A percentile compares a stretch with the other conserved stretches of the same genome.
These are phyloP conservation scores for Vaccinium macrocarpon DNA, from an alignment of 148 eudicot species.

Conservation along the genomic window DNA sequence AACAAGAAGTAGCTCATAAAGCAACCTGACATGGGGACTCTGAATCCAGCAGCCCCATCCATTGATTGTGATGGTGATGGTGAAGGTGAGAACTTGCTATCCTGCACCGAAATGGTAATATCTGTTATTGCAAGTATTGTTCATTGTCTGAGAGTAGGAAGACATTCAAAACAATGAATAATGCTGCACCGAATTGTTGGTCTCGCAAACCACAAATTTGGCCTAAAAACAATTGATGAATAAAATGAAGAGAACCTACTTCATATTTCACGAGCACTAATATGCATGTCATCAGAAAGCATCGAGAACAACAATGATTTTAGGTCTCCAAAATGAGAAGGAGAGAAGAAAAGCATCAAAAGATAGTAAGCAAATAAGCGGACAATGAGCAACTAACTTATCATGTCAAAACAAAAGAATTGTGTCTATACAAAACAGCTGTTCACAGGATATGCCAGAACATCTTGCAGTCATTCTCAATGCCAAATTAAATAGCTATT, in stretches of 20 bases:
- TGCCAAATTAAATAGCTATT: background rate
- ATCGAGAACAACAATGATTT: background rate
- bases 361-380: background rate
- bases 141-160: background rate
- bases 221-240: background rate
- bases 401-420: background rate
- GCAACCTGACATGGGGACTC: background rate
- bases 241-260: background rate
- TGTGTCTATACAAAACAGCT: background rate
- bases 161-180: background rate
- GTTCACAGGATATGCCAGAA: background rate
- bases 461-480: background rate
- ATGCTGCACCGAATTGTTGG: background rate
- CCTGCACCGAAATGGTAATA: constrained; percentile 1
- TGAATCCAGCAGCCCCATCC: background rate
- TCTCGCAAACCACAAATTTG: background rate
- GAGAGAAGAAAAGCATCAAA: background rate
- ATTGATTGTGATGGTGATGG: background rate
- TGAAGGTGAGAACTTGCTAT: background rate
- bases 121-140: background rate
- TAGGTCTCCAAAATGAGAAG: background rate
- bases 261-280: background rate
- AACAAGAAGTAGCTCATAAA: constrained; percentile 1
- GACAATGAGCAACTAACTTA: background rate
- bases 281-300: constrained; percentile 1